A percentile compares a stretch with the other conserved stretches of the same genome.
Conservation (phyloP, 2,329 filamentous ascomycete species). For the Chaetomium sp. region DNA sequence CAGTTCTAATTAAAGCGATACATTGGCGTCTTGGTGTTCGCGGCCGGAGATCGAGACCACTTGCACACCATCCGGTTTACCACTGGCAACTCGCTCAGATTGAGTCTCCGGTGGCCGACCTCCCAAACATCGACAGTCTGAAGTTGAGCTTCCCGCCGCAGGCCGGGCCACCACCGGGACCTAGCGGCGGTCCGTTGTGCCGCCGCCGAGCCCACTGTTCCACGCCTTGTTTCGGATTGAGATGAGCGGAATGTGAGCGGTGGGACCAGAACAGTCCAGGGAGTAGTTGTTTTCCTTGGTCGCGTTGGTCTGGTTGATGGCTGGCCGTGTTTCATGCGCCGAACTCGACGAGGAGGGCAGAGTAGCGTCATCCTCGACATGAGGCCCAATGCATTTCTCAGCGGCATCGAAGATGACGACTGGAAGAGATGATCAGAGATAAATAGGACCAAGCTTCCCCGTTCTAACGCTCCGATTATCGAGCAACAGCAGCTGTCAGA, state of each 20-base stretch:
- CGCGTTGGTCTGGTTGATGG: neutral
- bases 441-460: neutral
- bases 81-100: no score
- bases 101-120: neutral
- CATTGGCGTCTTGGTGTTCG: no score
- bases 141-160: conserved; percentile 6
- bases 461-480: neutral
- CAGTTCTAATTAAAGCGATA: no score
- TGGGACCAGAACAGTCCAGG: neutral
- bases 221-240: neutral
- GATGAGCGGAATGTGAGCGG: neutral
- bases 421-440: neutral
- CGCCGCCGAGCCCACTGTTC: neutral
- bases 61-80: no score
- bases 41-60: no score
- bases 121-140: neutral
- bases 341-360: neutral
- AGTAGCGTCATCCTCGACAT: neutral
- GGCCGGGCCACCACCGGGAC: neutral
- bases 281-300: neutral
- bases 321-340: neutral
- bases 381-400: no score
- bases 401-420: no score
- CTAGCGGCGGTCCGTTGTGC: neutral
- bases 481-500: conserved; percentile 2